phyloP scores from a whole-genome alignment of 352 stramenopile genomes.

The Phytophthora multivora region DNA sequence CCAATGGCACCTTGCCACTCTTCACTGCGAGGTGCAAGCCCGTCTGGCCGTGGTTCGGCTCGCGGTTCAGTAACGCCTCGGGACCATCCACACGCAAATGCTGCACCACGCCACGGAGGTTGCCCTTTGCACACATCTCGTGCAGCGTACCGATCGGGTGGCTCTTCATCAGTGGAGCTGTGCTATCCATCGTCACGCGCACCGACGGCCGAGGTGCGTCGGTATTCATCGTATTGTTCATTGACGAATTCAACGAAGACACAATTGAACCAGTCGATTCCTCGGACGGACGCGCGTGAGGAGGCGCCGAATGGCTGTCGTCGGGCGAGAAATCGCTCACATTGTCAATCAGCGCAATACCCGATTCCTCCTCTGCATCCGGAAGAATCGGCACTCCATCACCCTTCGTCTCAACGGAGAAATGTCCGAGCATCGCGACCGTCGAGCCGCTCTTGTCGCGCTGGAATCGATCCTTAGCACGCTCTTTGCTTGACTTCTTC shows the following conservation, averaged over 20 bases:
- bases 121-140: slow-evolving; percentile 80
- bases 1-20: slow-evolving; percentile 80
- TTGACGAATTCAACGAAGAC: slow-evolving; percentile 38
- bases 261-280: slow-evolving; percentile 35
- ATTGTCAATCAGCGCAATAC: slow-evolving; percentile 65
- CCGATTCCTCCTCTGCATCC: slow-evolving; percentile 50
- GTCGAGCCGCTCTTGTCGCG: slow-evolving; percentile 64
- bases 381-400: slow-evolving; percentile 63
- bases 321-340: slow-evolving; percentile 48
- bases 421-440: slow-evolving; percentile 76
- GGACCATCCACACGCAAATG: slow-evolving; percentile 74
- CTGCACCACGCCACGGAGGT: slow-evolving; percentile 79
- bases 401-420: slow-evolving; percentile 59
- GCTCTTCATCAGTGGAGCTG: slow-evolving; percentile 72
- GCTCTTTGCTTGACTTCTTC: slow-evolving; percentile 19
- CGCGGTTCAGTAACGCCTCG: slow-evolving; percentile 66
- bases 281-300: slow-evolving; percentile 47
- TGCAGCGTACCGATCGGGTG: slow-evolving; percentile 82
- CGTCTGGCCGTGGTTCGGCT: slow-evolving; percentile 87
- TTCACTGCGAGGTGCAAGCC: slow-evolving; percentile 83
- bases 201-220: slow-evolving; percentile 64
- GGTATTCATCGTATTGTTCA: slow-evolving; percentile 43
- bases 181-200: slow-evolving; percentile 73
- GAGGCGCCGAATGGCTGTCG: slow-evolving; percentile 33
- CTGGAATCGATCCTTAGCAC: slow-evolving; percentile 33